phyloP scores from a whole-genome alignment of 352 stramenopile genomes.

The Phytophthora citrophthora region DNA sequence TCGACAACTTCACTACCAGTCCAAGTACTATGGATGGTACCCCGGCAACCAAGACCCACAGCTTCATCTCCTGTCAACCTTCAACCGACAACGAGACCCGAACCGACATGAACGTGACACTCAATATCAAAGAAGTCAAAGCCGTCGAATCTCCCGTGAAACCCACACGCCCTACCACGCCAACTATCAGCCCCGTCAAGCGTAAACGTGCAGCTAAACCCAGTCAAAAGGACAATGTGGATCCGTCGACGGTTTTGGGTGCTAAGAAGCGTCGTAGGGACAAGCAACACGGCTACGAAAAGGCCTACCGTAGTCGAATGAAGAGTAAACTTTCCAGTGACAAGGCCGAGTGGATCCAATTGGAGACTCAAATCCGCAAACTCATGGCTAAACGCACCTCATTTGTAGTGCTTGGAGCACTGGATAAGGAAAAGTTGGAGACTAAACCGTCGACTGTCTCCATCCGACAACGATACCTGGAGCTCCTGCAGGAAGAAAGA shows the following conservation, averaged over 20 bases:
- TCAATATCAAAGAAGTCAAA: conserved; percentile 11
- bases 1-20: conserved; percentile 5
- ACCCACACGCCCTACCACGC: background rate
- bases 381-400: conserved; percentile 33
- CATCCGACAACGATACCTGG: conserved; percentile 20
- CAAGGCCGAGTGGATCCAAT: conserved; percentile 27
- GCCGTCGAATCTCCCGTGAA: conserved; percentile 12
- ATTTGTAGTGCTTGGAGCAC: conserved; percentile 1
- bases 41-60: conserved; percentile 8
- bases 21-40: conserved; percentile 9
- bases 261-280: conserved; percentile 33
- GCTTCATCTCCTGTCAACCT: conserved; percentile 4
- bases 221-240: conserved; percentile 10
- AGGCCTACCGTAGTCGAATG: conserved; percentile 33
- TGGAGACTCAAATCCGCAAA: conserved; percentile 27
- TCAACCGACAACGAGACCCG: background rate
- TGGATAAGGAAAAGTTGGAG: background rate
- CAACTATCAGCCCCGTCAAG: conserved; percentile 20
- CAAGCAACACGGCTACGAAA: conserved; percentile 48
- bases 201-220: conserved; percentile 4
- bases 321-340: conserved; percentile 18
- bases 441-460: conserved; percentile 3
- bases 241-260: conserved; percentile 6
- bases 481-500: conserved; percentile 35
- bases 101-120: background rate